A percentile compares a stretch with the other conserved stretches of the same genome.
These are phyloP conservation scores for Calophaca sinica DNA, from an alignment of 306 rosid genomes.

Conservation along the genomic window DNA sequence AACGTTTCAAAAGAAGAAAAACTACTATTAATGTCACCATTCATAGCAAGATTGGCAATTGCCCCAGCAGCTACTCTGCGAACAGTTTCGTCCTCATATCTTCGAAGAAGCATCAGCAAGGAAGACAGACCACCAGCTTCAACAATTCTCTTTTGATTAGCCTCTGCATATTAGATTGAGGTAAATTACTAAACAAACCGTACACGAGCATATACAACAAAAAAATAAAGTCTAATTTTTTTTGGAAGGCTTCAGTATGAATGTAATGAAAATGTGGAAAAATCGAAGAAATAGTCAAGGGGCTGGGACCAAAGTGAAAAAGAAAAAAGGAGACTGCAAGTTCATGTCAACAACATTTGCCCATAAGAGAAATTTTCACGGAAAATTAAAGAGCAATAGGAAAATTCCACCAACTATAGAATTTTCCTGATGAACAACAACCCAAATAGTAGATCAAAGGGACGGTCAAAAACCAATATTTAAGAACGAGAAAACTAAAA, in stretches of 20 bases:
- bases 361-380: constrained; percentile 20
- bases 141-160: constrained; percentile 91
- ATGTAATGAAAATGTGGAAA: constrained; percentile 26
- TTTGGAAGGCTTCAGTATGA: constrained; percentile 15
- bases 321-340: constrained; percentile 1
- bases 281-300: constrained; percentile 10
- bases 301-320: constrained; percentile 13
- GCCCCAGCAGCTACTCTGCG: constrained; percentile 99
- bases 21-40: constrained; percentile 61
- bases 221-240: neutral
- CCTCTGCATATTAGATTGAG: constrained; percentile 68
- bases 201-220: constrained; percentile 10
- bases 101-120: constrained; percentile 94
- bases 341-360: constrained; percentile 35
- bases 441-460: constrained; percentile 12
- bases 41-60: constrained; percentile 98
- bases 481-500: neutral
- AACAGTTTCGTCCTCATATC: constrained; percentile 94
- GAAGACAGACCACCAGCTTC: constrained; percentile 98
- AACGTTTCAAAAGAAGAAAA: constrained; percentile 1
- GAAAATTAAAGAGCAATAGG: constrained; percentile 3
- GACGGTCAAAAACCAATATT: neutral
- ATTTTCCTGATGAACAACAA: constrained; percentile 1
- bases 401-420: constrained; percentile 1
- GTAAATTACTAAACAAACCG: constrained; percentile 33